phyloP scores from a whole-genome alignment of 768 basidiomycete genomes.

The Termitomyces sp. region DNA sequence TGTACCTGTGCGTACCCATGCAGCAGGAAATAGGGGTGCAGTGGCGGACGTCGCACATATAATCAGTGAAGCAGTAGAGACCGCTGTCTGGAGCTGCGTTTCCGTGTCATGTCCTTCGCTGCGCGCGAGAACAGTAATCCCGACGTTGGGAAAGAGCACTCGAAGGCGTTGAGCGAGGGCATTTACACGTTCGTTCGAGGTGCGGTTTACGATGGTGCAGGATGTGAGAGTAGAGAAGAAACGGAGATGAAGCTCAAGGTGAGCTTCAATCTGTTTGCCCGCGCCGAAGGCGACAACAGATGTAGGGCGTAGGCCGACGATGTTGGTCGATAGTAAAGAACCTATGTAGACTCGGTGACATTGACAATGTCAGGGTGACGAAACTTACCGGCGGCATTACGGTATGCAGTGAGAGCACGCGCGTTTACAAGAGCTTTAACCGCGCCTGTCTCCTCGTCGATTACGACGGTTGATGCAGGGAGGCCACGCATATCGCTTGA shows the following conservation, averaged over 20 bases:
- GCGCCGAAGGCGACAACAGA: constrained; percentile 65
- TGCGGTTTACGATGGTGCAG: constrained; percentile 63
- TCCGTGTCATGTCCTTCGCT: not conserved
- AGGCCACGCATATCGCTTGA: constrained; percentile 46
- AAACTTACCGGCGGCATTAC: constrained; percentile 71
- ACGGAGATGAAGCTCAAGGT: constrained; percentile 56
- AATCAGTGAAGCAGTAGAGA: constrained; percentile 49
- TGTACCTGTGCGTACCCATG: constrained; percentile 55
- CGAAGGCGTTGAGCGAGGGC: constrained; percentile 25
- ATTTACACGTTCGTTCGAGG: constrained; percentile 40
- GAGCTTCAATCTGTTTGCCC: constrained; percentile 64
- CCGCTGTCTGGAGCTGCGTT: constrained; percentile 18
- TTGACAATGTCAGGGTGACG: not conserved
- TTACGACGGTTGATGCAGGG: constrained; percentile 54
- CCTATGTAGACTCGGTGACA: constrained; percentile 31
- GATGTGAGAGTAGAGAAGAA: constrained; percentile 46
- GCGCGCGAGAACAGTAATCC: constrained; percentile 16
- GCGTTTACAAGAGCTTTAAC: constrained; percentile 80
- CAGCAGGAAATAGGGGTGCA: constrained; percentile 61
- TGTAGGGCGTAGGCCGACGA: constrained; percentile 42
- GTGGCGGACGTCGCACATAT: constrained; percentile 77
- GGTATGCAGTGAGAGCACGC: constrained; percentile 65
- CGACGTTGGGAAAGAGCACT: constrained; percentile 20
- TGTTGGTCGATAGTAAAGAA: constrained; percentile 58
- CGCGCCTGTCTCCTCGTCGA: constrained; percentile 65